Evolutionary conservation across 2,329 filamentous ascomycete species (phyloP).

Genomic region (Leptographium lundbergii): DNA sequence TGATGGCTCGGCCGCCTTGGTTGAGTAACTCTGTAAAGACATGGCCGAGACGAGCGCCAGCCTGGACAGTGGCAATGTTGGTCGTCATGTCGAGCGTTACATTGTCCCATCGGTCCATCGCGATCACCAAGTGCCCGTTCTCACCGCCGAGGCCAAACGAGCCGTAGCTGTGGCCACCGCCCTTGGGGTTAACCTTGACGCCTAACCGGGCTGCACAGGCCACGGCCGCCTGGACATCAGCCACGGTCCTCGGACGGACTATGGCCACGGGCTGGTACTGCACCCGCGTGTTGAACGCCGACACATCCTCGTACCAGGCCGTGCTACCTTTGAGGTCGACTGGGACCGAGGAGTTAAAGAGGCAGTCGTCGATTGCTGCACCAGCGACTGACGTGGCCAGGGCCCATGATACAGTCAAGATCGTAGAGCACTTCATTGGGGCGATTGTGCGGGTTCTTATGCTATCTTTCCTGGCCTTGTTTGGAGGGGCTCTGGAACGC

Average conservation of each 20-base stretch:
- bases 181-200: conserved; percentile 34
- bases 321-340: conserved; percentile 12
- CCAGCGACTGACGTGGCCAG: not conserved
- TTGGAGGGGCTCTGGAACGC: no score
- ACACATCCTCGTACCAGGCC: conserved; percentile 15
- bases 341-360: conserved; percentile 15
- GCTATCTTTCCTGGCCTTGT: not conserved
- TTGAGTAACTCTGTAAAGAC: conserved; percentile 26
- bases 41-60: conserved; percentile 37
- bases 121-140: conserved; percentile 33
- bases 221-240: conserved; percentile 33
- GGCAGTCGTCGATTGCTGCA: conserved; percentile 18
- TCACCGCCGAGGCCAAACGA: conserved; percentile 35
- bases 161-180: conserved; percentile 39
- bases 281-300: conserved; percentile 18
- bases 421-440: not conserved
- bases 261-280: conserved; percentile 26
- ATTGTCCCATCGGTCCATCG: conserved; percentile 30
- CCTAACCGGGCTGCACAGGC: conserved; percentile 27
- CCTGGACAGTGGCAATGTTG: conserved; percentile 29
- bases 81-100: conserved; percentile 27
- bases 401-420: not conserved
- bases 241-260: conserved; percentile 25
- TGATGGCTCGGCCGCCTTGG: conserved; percentile 27
- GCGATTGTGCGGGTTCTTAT: not conserved